These are phyloP conservation scores for Trametes polyzona DNA, from an alignment of 1,284 basidiomycete species.

Conservation along the genomic window DNA sequence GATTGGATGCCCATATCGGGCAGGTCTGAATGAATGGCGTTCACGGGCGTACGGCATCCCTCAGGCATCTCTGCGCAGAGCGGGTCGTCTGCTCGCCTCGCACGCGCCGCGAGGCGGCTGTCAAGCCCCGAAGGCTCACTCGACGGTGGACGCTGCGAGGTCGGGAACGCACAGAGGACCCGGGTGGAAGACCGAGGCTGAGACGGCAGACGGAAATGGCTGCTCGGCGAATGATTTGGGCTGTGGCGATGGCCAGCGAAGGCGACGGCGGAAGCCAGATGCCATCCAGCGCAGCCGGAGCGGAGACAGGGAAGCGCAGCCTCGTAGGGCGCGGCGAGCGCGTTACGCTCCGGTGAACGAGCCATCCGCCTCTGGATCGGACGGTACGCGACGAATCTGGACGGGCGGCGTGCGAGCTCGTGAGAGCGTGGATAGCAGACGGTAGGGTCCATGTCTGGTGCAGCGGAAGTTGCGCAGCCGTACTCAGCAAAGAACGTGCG, in stretches of 20 bases:
- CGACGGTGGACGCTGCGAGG: background rate
- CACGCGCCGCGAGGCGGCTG: slow-evolving; percentile 4
- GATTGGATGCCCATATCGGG: slow-evolving; percentile 12
- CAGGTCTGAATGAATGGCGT: slow-evolving; percentile 11
- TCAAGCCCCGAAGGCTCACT: background rate
- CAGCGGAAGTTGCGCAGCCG: background rate
- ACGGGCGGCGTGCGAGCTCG: background rate
- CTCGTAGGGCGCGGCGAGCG: background rate
- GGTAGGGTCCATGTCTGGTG: background rate
- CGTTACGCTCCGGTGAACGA: too few species aligned
- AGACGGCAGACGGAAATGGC: slow-evolving; percentile 1
- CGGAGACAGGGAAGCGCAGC: slow-evolving; percentile 1
- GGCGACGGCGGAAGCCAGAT: slow-evolving; percentile 3
- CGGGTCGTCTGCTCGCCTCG: too few species aligned
- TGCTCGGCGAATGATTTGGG: slow-evolving; percentile 3
- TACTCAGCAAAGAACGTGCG: slow-evolving; percentile 6
- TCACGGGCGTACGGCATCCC: background rate
- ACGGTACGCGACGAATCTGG: slow-evolving; percentile 1
- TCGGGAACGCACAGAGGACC: too few species aligned
- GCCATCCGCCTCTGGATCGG: too few species aligned
- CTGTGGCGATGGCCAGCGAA: background rate
- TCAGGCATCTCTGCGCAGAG: background rate
- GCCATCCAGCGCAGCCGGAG: slow-evolving; percentile 10
- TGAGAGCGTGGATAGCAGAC: background rate
- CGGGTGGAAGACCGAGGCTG: too few species aligned